Percentiles rank a stretch among this genome's conserved stretches.
These are phyloP conservation scores for Boletus smithii DNA, from an alignment of 1,284 basidiomycete genomes.

Conservation along the genomic window DNA sequence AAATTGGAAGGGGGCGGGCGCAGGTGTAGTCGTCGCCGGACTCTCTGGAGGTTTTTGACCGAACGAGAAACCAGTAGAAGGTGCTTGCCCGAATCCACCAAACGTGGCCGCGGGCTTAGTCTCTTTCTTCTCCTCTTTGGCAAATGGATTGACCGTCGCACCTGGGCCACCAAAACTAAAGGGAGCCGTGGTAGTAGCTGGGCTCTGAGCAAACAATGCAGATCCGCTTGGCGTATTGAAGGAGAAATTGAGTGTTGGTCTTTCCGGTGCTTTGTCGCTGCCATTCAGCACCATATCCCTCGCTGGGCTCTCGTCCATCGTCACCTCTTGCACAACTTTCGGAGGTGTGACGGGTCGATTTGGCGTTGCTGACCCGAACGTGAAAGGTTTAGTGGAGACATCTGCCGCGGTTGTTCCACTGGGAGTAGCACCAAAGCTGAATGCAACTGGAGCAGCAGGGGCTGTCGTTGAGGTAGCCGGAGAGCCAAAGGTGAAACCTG, in stretches of 20 bases:
- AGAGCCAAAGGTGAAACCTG: conserved; percentile 33
- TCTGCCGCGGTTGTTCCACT: conserved; percentile 30
- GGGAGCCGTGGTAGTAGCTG: conserved; percentile 26
- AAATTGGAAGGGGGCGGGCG: conserved; percentile 45
- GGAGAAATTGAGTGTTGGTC: conserved; percentile 44
- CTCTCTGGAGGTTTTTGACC: conserved; percentile 34
- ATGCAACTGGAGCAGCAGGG: conserved; percentile 28
- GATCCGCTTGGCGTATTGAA: conserved; percentile 39
- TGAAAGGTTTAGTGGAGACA: conserved; percentile 32
- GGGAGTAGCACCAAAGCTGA: conserved; percentile 31
- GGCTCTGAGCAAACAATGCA: conserved; percentile 40
- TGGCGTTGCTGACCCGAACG: conserved; percentile 27
- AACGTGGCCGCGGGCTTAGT: conserved; percentile 28
- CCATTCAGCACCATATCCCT: conserved; percentile 46
- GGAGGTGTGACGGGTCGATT: conserved; percentile 52
- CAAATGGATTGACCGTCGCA: conserved; percentile 28
- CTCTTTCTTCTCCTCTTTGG: conserved; percentile 35
- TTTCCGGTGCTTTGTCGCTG: conserved; percentile 30
- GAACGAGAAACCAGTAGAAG: conserved; percentile 35
- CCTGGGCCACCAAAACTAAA: conserved; percentile 31
- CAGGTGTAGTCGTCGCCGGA: conserved; percentile 35
- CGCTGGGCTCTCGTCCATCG: conserved; percentile 69
- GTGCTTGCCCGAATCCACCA: conserved; percentile 30
- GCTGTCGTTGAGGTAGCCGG: conserved; percentile 23
- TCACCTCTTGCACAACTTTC: conserved; percentile 54